Evolutionary conservation across 1,284 basidiomycete species (phyloP).

Genomic region (Cryptococcus wingfieldii): DNA sequence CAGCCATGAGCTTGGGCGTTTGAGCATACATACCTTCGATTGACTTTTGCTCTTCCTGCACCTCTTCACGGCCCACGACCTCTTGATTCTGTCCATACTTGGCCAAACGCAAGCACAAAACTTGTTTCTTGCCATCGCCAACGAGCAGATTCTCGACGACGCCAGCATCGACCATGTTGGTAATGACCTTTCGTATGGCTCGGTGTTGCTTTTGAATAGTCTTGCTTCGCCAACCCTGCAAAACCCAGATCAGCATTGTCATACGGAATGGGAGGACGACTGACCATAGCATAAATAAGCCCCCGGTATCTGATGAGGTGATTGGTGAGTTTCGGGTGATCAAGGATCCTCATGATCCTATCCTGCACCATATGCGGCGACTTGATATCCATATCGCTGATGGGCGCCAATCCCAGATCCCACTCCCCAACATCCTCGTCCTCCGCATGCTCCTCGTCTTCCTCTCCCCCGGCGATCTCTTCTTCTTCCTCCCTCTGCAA

Average conservation of each 20-base stretch:
- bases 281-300: conserved; percentile 27
- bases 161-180: conserved; percentile 25
- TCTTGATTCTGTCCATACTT: conserved; percentile 28
- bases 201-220: conserved; percentile 22
- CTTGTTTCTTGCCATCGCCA: conserved; percentile 25
- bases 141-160: conserved; percentile 27
- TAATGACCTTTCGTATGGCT: conserved; percentile 27
- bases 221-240: conserved; percentile 26
- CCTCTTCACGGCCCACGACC: background rate
- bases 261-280: conserved; percentile 1
- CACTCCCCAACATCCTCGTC: conserved; percentile 3
- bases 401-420: conserved; percentile 27
- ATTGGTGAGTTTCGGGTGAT: conserved; percentile 38
- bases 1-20: background rate
- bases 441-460: conserved; percentile 7
- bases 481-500: conserved; percentile 8
- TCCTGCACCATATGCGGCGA: conserved; percentile 35
- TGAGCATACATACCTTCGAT: background rate
- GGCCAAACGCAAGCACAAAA: conserved; percentile 33
- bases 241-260: background rate
- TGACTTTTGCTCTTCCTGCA: background rate
- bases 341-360: conserved; percentile 34
- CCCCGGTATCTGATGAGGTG: conserved; percentile 35
- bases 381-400: conserved; percentile 34
- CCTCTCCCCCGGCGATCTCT: conserved; percentile 13